These are phyloP conservation scores for Hortiboletus campestris DNA, from an alignment of 768 basidiomycete species.

Conservation along the genomic window DNA sequence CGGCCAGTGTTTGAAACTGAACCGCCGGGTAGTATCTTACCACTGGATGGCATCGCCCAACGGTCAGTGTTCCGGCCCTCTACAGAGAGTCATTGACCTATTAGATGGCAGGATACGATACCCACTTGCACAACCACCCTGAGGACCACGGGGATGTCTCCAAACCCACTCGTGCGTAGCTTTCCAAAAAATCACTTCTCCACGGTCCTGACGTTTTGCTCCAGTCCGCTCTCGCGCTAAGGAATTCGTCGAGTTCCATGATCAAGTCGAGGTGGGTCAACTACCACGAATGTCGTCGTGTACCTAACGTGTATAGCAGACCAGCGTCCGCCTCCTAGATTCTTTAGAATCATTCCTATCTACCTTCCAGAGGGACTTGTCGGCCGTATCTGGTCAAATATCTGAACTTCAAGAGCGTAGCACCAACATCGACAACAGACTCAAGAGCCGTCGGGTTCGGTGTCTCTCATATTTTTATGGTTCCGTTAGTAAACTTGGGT, in stretches of 20 bases:
- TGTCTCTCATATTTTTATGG: not conserved
- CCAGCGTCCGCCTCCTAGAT: conserved; percentile 80
- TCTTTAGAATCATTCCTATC: conserved; percentile 90
- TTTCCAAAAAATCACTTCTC: not conserved
- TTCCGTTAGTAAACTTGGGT: conserved; percentile 1
- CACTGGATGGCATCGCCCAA: conserved; percentile 9
- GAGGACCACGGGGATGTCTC: conserved; percentile 1
- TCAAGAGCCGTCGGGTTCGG: conserved; percentile 81
- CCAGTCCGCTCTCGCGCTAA: conserved; percentile 42
- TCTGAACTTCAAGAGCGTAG: conserved; percentile 89
- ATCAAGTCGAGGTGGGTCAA: conserved; percentile 74
- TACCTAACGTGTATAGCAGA: conserved; percentile 44
- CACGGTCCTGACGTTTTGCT: not conserved
- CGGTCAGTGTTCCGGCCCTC: conserved; percentile 1
- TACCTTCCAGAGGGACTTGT: conserved; percentile 92
- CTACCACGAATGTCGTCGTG: not conserved
- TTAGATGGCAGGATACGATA: conserved; percentile 5
- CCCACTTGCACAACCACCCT: not conserved
- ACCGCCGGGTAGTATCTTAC: not conserved
- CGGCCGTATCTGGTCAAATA: conserved; percentile 94
- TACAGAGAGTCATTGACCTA: not conserved
- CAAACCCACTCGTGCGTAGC: conserved; percentile 16
- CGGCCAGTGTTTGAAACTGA: not conserved
- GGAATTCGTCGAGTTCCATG: conserved; percentile 86
- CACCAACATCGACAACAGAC: conserved; percentile 83